phyloP scores from a whole-genome alignment of 169 alveolate genomes.

The Babesia sp. region DNA sequence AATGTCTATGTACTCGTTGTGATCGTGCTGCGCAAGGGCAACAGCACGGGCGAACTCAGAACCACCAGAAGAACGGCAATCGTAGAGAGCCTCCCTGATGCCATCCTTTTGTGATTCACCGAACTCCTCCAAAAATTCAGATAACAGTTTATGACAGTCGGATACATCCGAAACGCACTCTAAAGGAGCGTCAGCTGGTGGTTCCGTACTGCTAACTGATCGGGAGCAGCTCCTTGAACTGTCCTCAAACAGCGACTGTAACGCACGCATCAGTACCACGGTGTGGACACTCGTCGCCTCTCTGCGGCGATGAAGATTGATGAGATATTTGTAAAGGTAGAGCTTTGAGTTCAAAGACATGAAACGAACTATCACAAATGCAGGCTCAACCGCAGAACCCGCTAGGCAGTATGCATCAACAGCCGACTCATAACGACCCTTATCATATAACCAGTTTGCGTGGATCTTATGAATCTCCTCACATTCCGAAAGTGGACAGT shows the following conservation, averaged over 20 bases:
- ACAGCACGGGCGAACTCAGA: conserved; percentile 54
- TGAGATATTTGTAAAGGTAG: conserved; percentile 47
- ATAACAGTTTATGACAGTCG: conserved; percentile 18
- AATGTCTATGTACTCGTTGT: conserved; percentile 52
- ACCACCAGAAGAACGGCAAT: conserved; percentile 51
- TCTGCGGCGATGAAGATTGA: conserved; percentile 36
- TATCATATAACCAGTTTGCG: conserved; percentile 62
- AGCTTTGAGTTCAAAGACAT: conserved; percentile 39
- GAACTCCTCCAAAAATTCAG: conserved; percentile 32
- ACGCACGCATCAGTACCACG: conserved; percentile 45
- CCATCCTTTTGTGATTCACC: conserved; percentile 56
- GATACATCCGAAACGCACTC: background rate
- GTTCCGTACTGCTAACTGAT: background rate
- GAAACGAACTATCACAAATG: conserved; percentile 51
- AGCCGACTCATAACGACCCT: conserved; percentile 43
- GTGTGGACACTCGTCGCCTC: conserved; percentile 41
- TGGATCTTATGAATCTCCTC: conserved; percentile 63
- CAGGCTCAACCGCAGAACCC: conserved; percentile 55
- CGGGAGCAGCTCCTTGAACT: background rate
- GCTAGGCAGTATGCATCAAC: conserved; percentile 49
- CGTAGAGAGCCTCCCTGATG: conserved; percentile 42
- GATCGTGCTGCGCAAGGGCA: conserved; percentile 51
- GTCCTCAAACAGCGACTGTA: conserved; percentile 35
- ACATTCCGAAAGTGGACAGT: conserved; percentile 46
- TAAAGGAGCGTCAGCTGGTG: background rate